Percentiles rank a stretch among this genome's conserved stretches.
Conservation (phyloP, 2,329 filamentous ascomycete genomes). For the Cladosporium velox region DNA sequence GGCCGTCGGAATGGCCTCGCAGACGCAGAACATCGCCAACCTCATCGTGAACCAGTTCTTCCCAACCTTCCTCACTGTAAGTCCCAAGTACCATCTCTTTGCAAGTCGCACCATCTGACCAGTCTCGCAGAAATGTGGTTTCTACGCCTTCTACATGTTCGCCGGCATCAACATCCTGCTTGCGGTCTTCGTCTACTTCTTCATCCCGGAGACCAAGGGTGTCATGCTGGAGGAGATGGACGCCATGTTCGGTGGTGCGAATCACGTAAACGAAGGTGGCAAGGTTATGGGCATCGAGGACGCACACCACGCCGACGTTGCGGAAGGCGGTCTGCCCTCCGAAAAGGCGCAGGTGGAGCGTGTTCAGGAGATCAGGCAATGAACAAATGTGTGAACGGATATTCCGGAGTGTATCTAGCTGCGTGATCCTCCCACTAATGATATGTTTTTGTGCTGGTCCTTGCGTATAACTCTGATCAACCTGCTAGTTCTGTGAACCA, state of each 20-base stretch:
- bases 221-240: conserved; percentile 60
- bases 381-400: neutral
- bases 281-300: conserved; percentile 46
- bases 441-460: neutral
- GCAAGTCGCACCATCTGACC: neutral
- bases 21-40: conserved; percentile 63
- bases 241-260: conserved; percentile 57
- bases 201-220: conserved; percentile 47
- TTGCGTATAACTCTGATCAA: neutral
- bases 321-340: conserved; percentile 1
- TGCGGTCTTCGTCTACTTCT: conserved; percentile 46
- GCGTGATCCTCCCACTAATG: neutral
- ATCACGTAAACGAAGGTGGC: conserved; percentile 58
- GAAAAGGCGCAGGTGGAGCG: conserved; percentile 25
- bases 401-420: neutral
- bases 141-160: conserved; percentile 60
- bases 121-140: conserved; percentile 50
- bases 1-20: conserved; percentile 66
- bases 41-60: conserved; percentile 71
- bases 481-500: neutral
- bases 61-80: conserved; percentile 59
- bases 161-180: conserved; percentile 49
- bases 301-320: conserved; percentile 34
- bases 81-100: neutral
- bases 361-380: conserved; percentile 22